phyloP scores from a whole-genome alignment of 805 yeast species.

The Alloascoidea africana region DNA sequence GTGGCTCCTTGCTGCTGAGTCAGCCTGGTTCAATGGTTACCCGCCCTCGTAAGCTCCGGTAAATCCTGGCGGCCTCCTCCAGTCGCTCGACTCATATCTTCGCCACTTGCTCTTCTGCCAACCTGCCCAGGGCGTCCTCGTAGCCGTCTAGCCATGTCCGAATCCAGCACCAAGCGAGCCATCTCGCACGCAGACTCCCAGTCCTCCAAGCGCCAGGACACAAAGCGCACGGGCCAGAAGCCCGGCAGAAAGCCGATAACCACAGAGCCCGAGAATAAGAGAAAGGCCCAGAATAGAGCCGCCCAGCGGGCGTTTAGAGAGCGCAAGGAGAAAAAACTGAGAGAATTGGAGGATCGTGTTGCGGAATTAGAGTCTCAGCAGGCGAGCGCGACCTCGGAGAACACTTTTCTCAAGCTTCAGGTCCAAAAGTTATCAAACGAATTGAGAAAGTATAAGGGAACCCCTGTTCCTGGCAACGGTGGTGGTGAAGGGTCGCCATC shows the following conservation, averaged over 20 bases:
- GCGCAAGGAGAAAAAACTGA: constrained; percentile 77
- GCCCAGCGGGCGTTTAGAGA: constrained; percentile 98
- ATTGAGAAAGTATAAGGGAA: constrained; percentile 34
- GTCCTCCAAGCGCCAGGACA: too few species aligned
- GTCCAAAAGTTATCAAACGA: constrained; percentile 62
- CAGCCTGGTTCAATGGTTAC: too few species aligned
- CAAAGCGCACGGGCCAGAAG: constrained; percentile 17
- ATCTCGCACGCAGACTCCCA: too few species aligned
- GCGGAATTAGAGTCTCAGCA: constrained; percentile 56
- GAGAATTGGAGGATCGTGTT: constrained; percentile 73
- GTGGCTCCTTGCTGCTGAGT: too few species aligned
- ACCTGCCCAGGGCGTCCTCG: too few species aligned
- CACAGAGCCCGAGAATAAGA: constrained; percentile 70
- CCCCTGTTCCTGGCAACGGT: constrained; percentile 5
- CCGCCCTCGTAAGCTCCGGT: too few species aligned
- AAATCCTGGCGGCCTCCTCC: too few species aligned
- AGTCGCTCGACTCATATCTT: too few species aligned
- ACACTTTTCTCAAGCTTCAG: constrained; percentile 60
- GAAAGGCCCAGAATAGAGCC: constrained; percentile 95
- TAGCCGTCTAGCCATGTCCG: too few species aligned
- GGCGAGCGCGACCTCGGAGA: constrained; percentile 51
- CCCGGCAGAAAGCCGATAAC: constrained; percentile 75
- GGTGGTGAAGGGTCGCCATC: constrained; percentile 2
- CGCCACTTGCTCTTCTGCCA: too few species aligned
- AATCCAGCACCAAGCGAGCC: too few species aligned